A percentile compares a stretch with the other conserved stretches of the same genome.
Conservation (phyloP, 257 asterid genomes). For the Gardenia jasminoides region DNA sequence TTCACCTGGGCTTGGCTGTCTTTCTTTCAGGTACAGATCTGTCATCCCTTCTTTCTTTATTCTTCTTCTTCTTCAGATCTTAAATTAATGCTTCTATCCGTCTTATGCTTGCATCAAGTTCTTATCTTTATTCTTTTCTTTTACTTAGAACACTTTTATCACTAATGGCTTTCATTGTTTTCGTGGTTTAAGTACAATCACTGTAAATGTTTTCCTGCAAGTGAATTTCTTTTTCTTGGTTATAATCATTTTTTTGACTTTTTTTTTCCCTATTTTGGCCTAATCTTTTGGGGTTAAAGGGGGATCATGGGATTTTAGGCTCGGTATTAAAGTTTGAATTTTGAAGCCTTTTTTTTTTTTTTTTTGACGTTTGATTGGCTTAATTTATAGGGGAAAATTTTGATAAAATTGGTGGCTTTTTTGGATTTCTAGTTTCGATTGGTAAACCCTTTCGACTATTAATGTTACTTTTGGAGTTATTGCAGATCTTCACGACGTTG, state of each 20-base stretch:
- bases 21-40: slow-evolving; percentile 39
- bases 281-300: neutral
- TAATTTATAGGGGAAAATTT: slow-evolving; percentile 10
- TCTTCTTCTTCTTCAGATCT: slow-evolving; percentile 26
- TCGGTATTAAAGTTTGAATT: neutral
- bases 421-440: neutral
- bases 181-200: neutral
- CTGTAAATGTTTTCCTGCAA: neutral
- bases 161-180: neutral
- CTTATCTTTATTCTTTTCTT: neutral
- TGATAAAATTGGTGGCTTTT: slow-evolving; percentile 18
- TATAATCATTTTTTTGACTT: neutral
- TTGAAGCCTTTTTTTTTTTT: neutral
- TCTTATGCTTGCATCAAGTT: neutral
- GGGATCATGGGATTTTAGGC: neutral
- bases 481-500: slow-evolving; percentile 8
- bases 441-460: neutral
- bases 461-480: neutral
- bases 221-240: neutral
- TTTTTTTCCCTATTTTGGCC: neutral
- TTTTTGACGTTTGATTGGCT: neutral
- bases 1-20: slow-evolving; percentile 13
- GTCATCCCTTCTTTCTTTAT: slow-evolving; percentile 6
- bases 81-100: slow-evolving; percentile 5
- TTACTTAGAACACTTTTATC: neutral